phyloP scores from a whole-genome alignment of 257 asterid species.

The Knoxia roxburghii region DNA sequence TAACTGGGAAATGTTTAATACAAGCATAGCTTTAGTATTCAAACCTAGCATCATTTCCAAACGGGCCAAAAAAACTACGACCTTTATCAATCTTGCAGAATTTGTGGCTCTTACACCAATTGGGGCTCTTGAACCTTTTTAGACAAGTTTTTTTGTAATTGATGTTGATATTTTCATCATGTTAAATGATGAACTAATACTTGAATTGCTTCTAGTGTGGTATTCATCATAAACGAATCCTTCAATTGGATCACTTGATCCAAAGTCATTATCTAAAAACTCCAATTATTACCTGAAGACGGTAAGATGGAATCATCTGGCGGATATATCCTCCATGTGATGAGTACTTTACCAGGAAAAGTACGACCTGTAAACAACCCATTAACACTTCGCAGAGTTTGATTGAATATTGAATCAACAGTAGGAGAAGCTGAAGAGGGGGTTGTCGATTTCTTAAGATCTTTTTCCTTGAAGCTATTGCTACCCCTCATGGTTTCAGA shows the following conservation, averaged over 20 bases:
- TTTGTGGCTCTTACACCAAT: conserved; percentile 92
- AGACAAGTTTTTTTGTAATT: conserved; percentile 38
- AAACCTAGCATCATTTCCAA: no score
- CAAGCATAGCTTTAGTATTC: no score
- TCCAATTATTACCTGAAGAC: conserved; percentile 53
- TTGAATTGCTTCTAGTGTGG: conserved; percentile 45
- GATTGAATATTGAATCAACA: conserved; percentile 90
- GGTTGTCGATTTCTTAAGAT: conserved; percentile 41
- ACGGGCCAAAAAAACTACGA: no score
- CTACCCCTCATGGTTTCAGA: conserved; percentile 19
- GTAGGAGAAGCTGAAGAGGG: conserved; percentile 32
- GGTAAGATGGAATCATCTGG: conserved; percentile 42
- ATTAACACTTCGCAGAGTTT: conserved; percentile 90
- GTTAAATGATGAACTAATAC: conserved; percentile 48
- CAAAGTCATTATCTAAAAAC: conserved; percentile 41
- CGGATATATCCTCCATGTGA: conserved; percentile 65
- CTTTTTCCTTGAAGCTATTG: conserved; percentile 41
- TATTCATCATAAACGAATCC: conserved; percentile 47
- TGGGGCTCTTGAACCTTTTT: conserved; percentile 53
- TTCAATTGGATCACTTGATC: conserved; percentile 41
- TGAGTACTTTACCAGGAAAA: conserved; percentile 91
- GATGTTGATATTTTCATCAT: conserved; percentile 33
- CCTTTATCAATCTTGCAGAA: conserved; percentile 87
- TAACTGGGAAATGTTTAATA: no score
- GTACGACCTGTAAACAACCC: conserved; percentile 96